phyloP scores from a whole-genome alignment of 202 grass and related monocot genomes.

The Dendrocalamus latiflorus region DNA sequence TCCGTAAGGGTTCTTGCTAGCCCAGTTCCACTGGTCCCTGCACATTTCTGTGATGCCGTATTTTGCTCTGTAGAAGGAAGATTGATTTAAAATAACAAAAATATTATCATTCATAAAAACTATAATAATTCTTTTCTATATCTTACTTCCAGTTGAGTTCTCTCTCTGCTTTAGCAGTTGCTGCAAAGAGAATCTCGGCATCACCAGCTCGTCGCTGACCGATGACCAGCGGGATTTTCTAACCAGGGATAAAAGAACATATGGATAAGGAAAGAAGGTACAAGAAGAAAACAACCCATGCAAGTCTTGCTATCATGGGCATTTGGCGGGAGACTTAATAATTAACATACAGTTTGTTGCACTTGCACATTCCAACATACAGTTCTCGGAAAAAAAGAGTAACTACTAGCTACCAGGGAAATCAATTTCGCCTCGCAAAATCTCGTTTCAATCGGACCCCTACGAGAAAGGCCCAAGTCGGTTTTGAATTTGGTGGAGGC shows the following conservation, averaged over 20 bases:
- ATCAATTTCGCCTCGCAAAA: no score
- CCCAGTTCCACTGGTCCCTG: constrained; percentile 96
- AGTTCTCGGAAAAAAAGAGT: no score
- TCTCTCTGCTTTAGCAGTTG: constrained; percentile 81
- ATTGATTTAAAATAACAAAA: neutral
- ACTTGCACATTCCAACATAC: neutral
- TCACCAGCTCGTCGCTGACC: constrained; percentile 76
- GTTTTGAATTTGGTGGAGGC: no score
- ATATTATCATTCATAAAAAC: neutral
- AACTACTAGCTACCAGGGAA: no score
- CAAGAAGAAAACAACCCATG: neutral
- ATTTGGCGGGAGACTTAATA: constrained; percentile 1
- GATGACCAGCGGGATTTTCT: constrained; percentile 88
- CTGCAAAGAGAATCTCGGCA: constrained; percentile 75
- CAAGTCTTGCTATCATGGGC: neutral
- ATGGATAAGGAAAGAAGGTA: neutral
- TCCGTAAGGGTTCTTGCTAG: constrained; percentile 85
- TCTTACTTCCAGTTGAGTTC: constrained; percentile 94
- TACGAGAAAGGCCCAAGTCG: no score
- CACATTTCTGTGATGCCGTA: constrained; percentile 91
- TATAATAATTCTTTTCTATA: neutral
- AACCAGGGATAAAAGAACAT: neutral
- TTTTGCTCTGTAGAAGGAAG: constrained; percentile 54
- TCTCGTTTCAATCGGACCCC: no score
- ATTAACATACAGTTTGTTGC: neutral